phyloP scores from a whole-genome alignment of 345 rosid genomes.

The Cochlearia excelsa region DNA sequence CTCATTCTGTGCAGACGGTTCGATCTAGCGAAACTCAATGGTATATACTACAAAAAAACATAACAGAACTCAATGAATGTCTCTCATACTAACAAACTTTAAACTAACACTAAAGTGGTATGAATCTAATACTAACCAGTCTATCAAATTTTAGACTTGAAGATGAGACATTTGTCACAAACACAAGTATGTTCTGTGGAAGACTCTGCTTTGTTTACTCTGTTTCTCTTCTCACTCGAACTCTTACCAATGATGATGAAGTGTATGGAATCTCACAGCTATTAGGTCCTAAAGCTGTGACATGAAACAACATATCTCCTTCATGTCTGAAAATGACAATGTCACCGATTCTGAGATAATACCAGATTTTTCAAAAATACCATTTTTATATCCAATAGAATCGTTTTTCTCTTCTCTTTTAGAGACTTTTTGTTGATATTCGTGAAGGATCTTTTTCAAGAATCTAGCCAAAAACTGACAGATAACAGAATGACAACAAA shows the following conservation, averaged over 20 bases:
- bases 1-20: constrained; percentile 25
- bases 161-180: constrained; percentile 22
- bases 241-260: not conserved
- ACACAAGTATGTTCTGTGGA: constrained; percentile 7
- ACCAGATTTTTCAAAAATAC: not conserved
- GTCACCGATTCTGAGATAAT: constrained; percentile 24
- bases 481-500: constrained; percentile 10
- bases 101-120: not conserved
- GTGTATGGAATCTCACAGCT: constrained; percentile 23
- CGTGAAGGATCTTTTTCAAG: constrained; percentile 25
- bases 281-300: constrained; percentile 32
- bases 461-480: constrained; percentile 5
- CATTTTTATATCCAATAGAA: constrained; percentile 1
- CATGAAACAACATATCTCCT: constrained; percentile 31
- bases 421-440: constrained; percentile 13
- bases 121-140: constrained; percentile 22
- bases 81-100: not conserved
- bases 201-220: not conserved
- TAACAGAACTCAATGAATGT: not conserved
- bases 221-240: constrained; percentile 15
- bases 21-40: constrained; percentile 7
- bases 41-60: constrained; percentile 23
- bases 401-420: constrained; percentile 17
- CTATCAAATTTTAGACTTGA: constrained; percentile 9
- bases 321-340: constrained; percentile 24